Evolutionary conservation across 495 filamentous ascomycete species (phyloP).

Genomic region (Tuber aestivum): DNA sequence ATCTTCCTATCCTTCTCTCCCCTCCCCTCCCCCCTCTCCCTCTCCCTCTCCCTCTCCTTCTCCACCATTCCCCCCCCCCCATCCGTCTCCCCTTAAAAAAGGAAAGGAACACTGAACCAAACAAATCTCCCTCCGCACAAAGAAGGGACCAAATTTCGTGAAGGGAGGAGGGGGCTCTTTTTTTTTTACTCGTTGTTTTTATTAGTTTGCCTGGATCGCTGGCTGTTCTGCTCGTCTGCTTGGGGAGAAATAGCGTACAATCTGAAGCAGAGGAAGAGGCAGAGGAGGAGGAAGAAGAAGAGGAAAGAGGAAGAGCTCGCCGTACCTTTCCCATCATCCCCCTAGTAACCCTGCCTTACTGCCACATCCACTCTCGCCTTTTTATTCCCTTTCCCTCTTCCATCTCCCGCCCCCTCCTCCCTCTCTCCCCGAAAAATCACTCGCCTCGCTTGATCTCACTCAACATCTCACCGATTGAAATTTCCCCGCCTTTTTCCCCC

Average conservation of each 20-base stretch:
- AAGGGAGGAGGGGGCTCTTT: neutral
- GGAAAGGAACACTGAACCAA: neutral
- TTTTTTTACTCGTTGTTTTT: neutral
- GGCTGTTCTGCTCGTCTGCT: neutral
- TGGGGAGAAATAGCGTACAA: neutral
- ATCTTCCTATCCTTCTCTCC: neutral
- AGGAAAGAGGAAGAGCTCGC: neutral
- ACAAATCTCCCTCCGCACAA: neutral
- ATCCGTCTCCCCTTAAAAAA: neutral
- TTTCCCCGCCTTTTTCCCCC: neutral
- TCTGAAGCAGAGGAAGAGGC: neutral
- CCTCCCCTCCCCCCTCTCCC: neutral
- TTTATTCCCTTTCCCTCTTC: neutral
- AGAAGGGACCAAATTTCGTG: neutral
- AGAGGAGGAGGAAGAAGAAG: neutral
- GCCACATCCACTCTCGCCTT: slow-evolving; percentile 1
- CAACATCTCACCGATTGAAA: neutral
- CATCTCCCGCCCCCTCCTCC: neutral
- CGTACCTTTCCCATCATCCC: neutral
- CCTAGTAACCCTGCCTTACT: slow-evolving; percentile 2
- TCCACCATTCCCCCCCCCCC: slow-evolving; percentile 5
- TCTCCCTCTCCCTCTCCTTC: neutral
- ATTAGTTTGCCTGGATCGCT: neutral
- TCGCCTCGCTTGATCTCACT: slow-evolving; percentile 9
- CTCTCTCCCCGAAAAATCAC: slow-evolving; percentile 16